Conservation (phyloP, 345 rosid species). For the Citrus unshiu region DNA sequence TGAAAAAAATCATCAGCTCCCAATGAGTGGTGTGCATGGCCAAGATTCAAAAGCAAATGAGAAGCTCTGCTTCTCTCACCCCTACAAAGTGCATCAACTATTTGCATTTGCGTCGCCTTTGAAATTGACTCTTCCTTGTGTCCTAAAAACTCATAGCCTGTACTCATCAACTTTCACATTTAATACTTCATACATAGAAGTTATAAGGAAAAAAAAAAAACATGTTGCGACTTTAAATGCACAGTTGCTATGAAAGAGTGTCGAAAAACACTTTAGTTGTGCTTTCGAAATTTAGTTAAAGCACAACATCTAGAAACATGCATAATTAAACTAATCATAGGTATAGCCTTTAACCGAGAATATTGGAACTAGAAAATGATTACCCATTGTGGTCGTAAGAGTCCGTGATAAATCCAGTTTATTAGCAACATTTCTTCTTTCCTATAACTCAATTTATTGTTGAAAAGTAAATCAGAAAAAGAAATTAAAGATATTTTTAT, state of each 20-base stretch:
- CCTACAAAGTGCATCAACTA: constrained; percentile 55
- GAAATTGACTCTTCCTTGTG: constrained; percentile 22
- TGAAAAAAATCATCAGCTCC: constrained; percentile 42
- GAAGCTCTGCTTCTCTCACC: constrained; percentile 71
- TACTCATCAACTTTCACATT: constrained; percentile 12
- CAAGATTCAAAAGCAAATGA: constrained; percentile 45
- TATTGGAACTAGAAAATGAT: constrained; percentile 4
- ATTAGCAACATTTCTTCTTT: constrained; percentile 23
- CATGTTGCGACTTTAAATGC: not conserved
- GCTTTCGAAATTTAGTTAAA: not conserved
- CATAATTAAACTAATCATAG: not conserved
- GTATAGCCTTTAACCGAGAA: not conserved
- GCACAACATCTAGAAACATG: not conserved
- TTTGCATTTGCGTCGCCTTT: constrained; percentile 38
- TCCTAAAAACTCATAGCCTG: constrained; percentile 30
- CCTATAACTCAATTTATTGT: constrained; percentile 27
- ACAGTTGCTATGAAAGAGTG: not conserved
- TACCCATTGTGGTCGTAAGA: constrained; percentile 43
- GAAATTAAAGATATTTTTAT: not conserved
- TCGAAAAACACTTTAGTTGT: not conserved
- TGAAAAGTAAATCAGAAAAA: not conserved
- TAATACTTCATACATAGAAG: not conserved
- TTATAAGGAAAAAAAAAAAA: not conserved
- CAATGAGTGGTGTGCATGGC: constrained; percentile 24
- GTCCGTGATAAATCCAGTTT: constrained; percentile 27